Base-by-base conservation (phyloP, 1,139 yeast species). In the Chernovozyma sophiae-reginae region DNA sequence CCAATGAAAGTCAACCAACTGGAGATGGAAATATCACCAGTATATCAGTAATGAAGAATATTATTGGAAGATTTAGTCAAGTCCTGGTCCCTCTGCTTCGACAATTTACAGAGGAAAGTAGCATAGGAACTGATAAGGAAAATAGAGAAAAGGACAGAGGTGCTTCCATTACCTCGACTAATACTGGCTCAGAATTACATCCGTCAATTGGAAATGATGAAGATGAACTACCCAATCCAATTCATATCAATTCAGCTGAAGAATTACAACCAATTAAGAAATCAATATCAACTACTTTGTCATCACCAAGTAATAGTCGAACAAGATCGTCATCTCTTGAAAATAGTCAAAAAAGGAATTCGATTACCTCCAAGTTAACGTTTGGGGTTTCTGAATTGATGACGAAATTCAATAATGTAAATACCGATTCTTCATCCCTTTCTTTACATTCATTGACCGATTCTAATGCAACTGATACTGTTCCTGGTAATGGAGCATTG, bases 321-420 rank as follows among this genome's bases (percentile, higher is more conserved):
- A 62, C 71, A 10, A 48, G 73, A 31, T 64, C 72, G 1, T 62
- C 68, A 4, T 67, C 73, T 1, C 47, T 66, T 20, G 72, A 66
- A 25, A 31, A 32, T 12, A 36, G 45, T 12, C 20, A 38, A 11
- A 55, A 65, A 43, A 48, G 65, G 35, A 56, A 60, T 45, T 56
- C 70, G 6, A 58, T 68, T 24, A 64, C 72, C 4, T 60, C 68
- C n/a, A 68, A 65, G 46, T 53, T 69, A 33, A 55, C 69, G 5
- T 52, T 47, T 12, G 74, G 74, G 1, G 68, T 69, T 2, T 48
- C 62, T 10, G 74, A 69, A 40, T 61, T 69, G 36, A 68, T 69
- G 71, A 65, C 68, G 8, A 68, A 66, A 42, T 51, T 68, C 26
- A 67, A 65, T 41, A 39, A 36, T 22, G 41, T 44, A 4, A 51